Conservation (phyloP, 768 basidiomycete genomes). For the Polyporus arcularius region DNA sequence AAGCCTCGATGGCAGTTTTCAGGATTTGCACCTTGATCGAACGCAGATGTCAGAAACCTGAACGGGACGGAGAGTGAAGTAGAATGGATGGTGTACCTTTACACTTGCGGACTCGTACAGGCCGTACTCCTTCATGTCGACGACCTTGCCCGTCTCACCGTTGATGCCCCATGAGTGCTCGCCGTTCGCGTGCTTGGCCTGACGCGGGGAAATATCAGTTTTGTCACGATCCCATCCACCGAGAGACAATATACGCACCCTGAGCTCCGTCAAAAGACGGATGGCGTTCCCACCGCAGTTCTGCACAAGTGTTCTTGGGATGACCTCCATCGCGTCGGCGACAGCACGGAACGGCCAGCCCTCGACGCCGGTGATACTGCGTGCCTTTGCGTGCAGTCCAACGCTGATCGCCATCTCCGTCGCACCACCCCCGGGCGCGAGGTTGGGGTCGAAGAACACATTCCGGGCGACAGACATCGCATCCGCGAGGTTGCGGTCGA, state of each 20-base stretch:
- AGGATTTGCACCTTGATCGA: constrained; percentile 77
- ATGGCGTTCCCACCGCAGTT: constrained; percentile 97
- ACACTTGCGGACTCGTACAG: constrained; percentile 96
- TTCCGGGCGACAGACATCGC: constrained; percentile 98
- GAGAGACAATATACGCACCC: constrained; percentile 52
- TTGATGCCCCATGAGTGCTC: constrained; percentile 93
- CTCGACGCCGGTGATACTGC: constrained; percentile 83
- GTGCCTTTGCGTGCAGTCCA: constrained; percentile 77
- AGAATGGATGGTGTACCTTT: constrained; percentile 42
- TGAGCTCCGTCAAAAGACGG: constrained; percentile 86
- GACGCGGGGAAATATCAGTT: neutral
- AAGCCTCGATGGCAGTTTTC: constrained; percentile 97
- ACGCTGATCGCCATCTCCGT: constrained; percentile 98
- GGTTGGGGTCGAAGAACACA: constrained; percentile 90
- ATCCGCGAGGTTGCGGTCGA: constrained; percentile 96
- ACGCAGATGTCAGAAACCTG: neutral
- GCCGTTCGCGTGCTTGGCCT: constrained; percentile 96
- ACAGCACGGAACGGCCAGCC: constrained; percentile 91
- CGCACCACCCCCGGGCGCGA: constrained; percentile 96
- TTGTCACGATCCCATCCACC: too few relatives aligned
- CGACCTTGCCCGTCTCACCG: constrained; percentile 93
- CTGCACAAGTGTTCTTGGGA: constrained; percentile 92
- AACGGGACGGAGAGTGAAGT: too few relatives aligned
- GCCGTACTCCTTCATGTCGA: constrained; percentile 94
- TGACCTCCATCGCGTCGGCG: constrained; percentile 96